Conservation (phyloP, 306 rosid species). For the Vigna reflexopilosa region DNA sequence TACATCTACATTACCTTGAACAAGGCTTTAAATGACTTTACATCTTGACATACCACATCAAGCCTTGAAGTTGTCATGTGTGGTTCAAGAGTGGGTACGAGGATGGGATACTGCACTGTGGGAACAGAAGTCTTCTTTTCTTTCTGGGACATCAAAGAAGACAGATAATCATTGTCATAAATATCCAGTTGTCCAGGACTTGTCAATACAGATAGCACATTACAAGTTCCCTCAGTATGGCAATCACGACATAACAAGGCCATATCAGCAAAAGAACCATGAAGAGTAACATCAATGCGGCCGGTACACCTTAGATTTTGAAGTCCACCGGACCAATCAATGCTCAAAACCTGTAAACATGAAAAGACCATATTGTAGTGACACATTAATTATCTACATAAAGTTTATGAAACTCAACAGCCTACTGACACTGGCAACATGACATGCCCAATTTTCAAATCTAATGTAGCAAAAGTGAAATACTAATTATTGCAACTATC, state of each 20-base stretch:
- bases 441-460: constrained; percentile 17
- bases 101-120: constrained; percentile 58
- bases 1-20: constrained; percentile 64
- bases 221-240: constrained; percentile 50
- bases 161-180: constrained; percentile 61
- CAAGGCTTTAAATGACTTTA: constrained; percentile 52
- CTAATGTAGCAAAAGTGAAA: constrained; percentile 26
- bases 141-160: constrained; percentile 60
- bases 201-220: constrained; percentile 70
- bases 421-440: neutral
- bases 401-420: constrained; percentile 32
- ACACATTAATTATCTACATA: constrained; percentile 21
- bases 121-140: constrained; percentile 52
- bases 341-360: constrained; percentile 69
- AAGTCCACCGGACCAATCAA: constrained; percentile 82
- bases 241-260: constrained; percentile 57
- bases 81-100: constrained; percentile 79
- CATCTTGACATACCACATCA: constrained; percentile 56
- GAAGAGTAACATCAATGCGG: constrained; percentile 68
- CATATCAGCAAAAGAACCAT: constrained; percentile 89
- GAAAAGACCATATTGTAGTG: constrained; percentile 34
- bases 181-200: constrained; percentile 82
- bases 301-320: constrained; percentile 70
- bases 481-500: constrained; percentile 24
- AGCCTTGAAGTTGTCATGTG: constrained; percentile 69